Conservation (phyloP, 2,329 filamentous ascomycete species). For the Nemania diffusa region DNA sequence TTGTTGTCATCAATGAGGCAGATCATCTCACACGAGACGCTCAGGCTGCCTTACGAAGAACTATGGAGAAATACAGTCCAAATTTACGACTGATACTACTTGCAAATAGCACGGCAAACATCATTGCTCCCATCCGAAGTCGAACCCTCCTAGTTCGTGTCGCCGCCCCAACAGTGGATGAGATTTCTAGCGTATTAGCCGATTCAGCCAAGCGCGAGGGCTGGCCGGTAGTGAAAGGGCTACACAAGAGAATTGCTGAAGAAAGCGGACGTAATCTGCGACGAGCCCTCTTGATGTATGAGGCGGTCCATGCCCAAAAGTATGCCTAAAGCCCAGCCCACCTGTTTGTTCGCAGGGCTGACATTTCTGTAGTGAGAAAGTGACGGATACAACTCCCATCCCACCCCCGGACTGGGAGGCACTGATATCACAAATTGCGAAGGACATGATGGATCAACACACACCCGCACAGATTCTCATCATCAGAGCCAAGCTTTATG, state of each 20-base stretch:
- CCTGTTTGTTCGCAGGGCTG: slow-evolving; percentile 41
- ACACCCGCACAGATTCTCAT: slow-evolving; percentile 88
- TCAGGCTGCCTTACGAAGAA: slow-evolving; percentile 91
- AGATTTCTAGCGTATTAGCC: slow-evolving; percentile 84
- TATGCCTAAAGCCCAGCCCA: slow-evolving; percentile 57
- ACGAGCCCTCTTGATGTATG: slow-evolving; percentile 93
- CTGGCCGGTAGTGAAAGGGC: slow-evolving; percentile 77
- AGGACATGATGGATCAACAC: slow-evolving; percentile 92
- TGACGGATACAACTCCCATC: slow-evolving; percentile 87
- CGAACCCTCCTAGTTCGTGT: slow-evolving; percentile 92
- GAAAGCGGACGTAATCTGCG: slow-evolving; percentile 93
- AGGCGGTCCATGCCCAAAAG: slow-evolving; percentile 97
- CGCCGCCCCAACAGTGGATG: slow-evolving; percentile 83
- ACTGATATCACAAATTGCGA: slow-evolving; percentile 87
- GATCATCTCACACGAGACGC: slow-evolving; percentile 94
- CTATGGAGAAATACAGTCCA: slow-evolving; percentile 99
- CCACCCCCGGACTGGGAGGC: slow-evolving; percentile 98
- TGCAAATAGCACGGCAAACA: slow-evolving; percentile 96
- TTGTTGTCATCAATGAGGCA: slow-evolving; percentile 98
- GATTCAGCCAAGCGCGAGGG: slow-evolving; percentile 79
- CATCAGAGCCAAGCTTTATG: slow-evolving; percentile 94
- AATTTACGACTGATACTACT: slow-evolving; percentile 91
- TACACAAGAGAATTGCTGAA: slow-evolving; percentile 87
- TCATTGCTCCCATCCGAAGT: slow-evolving; percentile 97
- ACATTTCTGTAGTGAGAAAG: slow-evolving; percentile 76